Evolutionary conservation across 768 basidiomycete species (phyloP).

Genomic region (Boletus pseudopeckii): DNA sequence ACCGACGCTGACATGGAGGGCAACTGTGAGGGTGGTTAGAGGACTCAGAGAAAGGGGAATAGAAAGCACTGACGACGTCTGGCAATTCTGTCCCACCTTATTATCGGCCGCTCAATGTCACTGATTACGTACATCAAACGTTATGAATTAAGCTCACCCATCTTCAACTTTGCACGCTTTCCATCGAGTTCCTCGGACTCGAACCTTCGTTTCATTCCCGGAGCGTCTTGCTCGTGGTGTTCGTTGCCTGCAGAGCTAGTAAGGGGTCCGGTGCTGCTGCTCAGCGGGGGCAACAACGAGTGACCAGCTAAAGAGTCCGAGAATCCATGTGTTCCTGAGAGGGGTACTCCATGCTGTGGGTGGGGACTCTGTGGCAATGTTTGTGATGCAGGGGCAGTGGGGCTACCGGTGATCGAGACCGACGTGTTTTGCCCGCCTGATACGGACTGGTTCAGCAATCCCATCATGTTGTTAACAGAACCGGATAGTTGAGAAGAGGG

Average conservation of each 20-base stretch:
- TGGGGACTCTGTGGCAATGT: constrained; percentile 32
- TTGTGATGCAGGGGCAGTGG: constrained; percentile 24
- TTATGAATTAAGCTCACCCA: constrained; percentile 46
- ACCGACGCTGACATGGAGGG: constrained; percentile 17
- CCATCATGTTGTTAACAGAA: constrained; percentile 23
- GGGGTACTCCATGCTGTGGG: constrained; percentile 22
- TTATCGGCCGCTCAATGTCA: constrained; percentile 23
- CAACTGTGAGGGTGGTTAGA: constrained; percentile 16
- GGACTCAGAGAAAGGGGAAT: constrained; percentile 7
- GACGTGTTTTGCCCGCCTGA: constrained; percentile 18
- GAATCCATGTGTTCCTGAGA: constrained; percentile 25
- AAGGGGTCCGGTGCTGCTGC: constrained; percentile 9
- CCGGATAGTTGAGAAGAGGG: constrained; percentile 21
- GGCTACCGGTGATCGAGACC: constrained; percentile 23
- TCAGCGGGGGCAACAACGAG: constrained; percentile 15
- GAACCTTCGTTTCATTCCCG: constrained; percentile 69
- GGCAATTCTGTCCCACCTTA: constrained; percentile 44
- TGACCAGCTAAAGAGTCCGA: constrained; percentile 24
- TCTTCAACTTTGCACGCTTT: constrained; percentile 72
- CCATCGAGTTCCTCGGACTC: constrained; percentile 61
- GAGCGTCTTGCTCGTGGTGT: constrained; percentile 55
- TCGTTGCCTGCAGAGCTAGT: constrained; percentile 15
- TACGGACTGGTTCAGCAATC: constrained; percentile 24
- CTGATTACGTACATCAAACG: constrained; percentile 23
- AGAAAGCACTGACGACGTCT: constrained; percentile 42